These are phyloP conservation scores for Penicillium malachiteum DNA, from an alignment of 495 filamentous ascomycete genomes.

Conservation along the genomic window DNA sequence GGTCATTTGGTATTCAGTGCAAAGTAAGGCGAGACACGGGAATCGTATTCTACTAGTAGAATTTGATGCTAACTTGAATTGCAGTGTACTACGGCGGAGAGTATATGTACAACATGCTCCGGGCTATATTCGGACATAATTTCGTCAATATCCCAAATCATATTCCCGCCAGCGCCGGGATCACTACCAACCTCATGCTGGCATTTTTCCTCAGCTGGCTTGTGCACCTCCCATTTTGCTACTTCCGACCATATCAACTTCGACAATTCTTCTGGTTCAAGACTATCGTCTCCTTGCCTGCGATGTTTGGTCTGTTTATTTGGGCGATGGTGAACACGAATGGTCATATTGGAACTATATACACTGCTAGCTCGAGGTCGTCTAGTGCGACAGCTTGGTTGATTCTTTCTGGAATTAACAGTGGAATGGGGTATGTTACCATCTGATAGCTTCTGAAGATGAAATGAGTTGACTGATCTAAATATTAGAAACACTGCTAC, in stretches of 20 bases:
- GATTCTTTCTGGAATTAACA: slow-evolving; percentile 6
- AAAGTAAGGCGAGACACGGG: neutral
- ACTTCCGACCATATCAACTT: slow-evolving; percentile 5
- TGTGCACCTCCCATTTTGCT: slow-evolving; percentile 3
- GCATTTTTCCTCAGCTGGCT: slow-evolving; percentile 5
- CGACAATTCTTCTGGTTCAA: slow-evolving; percentile 6
- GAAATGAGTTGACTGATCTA: neutral
- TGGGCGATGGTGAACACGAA: slow-evolving; percentile 5
- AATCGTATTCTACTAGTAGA: too few relatives aligned
- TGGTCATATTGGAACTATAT: neutral
- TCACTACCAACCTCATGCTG: slow-evolving; percentile 4
- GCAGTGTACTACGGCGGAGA: slow-evolving; percentile 3
- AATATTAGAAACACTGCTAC: slow-evolving; percentile 4
- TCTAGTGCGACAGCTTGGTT: slow-evolving; percentile 3
- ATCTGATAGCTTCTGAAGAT: neutral
- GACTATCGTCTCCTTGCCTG: neutral
- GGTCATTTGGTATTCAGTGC: slow-evolving; percentile 6
- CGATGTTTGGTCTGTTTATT: slow-evolving; percentile 4
- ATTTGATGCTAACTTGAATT: neutral
- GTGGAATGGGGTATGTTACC: slow-evolving; percentile 3
- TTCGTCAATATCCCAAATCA: slow-evolving; percentile 2
- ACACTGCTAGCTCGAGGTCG: neutral
- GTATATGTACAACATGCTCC: slow-evolving; percentile 3
- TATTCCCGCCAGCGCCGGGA: slow-evolving; percentile 2
- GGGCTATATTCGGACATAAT: slow-evolving; percentile 3